These are phyloP conservation scores for Nemania sp. DNA, from an alignment of 2,329 filamentous ascomycete genomes.

Conservation along the genomic window DNA sequence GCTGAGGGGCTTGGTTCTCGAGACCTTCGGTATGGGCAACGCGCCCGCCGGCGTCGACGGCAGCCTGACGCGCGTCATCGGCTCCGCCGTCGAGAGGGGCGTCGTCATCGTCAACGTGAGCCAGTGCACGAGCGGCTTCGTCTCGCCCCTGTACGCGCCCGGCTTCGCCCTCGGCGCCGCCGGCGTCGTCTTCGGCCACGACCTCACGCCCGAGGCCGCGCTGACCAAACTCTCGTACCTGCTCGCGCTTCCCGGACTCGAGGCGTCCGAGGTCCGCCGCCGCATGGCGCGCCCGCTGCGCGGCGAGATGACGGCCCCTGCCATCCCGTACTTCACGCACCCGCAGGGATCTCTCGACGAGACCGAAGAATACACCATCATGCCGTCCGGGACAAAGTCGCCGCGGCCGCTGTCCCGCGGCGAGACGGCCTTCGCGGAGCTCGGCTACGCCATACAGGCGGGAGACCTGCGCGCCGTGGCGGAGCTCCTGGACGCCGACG, in stretches of 20 bases:
- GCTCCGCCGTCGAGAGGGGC: constrained; percentile 75
- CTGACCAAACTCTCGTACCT: constrained; percentile 90
- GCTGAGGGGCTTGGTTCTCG: constrained; percentile 80
- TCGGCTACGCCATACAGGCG: constrained; percentile 79
- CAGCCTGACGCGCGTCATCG: constrained; percentile 76
- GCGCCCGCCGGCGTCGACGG: constrained; percentile 82
- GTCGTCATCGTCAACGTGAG: constrained; percentile 90
- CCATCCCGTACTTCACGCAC: constrained; percentile 75
- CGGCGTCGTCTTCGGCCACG: constrained; percentile 86
- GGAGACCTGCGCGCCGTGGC: constrained; percentile 69
- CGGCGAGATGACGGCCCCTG: constrained; percentile 82
- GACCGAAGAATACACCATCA: constrained; percentile 43
- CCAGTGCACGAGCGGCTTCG: constrained; percentile 80
- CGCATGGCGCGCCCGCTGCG: constrained; percentile 77
- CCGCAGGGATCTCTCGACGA: constrained; percentile 60
- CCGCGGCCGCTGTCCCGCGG: constrained; percentile 50
- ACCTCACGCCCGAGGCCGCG: constrained; percentile 88
- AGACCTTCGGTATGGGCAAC: constrained; percentile 93
- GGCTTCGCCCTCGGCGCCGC: constrained; percentile 78
- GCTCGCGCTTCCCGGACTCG: constrained; percentile 68
- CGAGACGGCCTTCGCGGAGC: constrained; percentile 71
- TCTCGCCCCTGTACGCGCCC: constrained; percentile 77
- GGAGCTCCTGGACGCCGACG: constrained; percentile 69
- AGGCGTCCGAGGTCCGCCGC: constrained; percentile 66
- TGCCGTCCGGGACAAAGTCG: constrained; percentile 61